Evolutionary conservation across 2,329 filamentous ascomycete genomes (phyloP), one percentile per base, ranked within the genome.

Genomic region (Rhynchosporium agropyri): DNA sequence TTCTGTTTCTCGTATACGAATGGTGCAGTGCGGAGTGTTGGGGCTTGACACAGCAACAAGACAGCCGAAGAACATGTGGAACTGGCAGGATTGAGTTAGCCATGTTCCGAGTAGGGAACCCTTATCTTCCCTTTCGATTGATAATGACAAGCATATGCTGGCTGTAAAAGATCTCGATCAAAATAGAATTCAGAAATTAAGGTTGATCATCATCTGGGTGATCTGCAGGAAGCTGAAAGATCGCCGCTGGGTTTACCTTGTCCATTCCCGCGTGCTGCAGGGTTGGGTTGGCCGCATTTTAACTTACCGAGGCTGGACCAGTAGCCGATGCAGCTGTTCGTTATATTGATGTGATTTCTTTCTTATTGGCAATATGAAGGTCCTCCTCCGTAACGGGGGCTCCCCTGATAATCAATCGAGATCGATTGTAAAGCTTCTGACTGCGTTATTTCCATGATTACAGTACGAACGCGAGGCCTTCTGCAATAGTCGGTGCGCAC

Each of bases 61-160:
- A 53, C 33, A 53, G n/a, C 8, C 13, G 33, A 54, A 9, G 36
- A 42, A 54, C 50, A 54, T 40, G 50, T 54, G 50, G 50, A 54
- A 40, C n/a, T 33, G 42, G 50, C 33, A 54, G 50, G 36, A 53
- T 12, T 26, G 50, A 53, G 50, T 53, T 38, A 15, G 13, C 26
- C 33, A 54, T 5, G n/a, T 54, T 54, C 50, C 50, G 36, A 54
- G 50, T 54, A 54, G 33, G 50, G 50, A 54, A 54, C 50, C 50
- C 50, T 54, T 40, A 26, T 54, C 50, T 40, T 36, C 3, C 20
- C 33, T 33, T 53, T 40, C 15, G n/a, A 7, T 36, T 15, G 38
- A 38, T 26, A 8, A 10, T 20, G 38, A 20, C 33, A 40, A 10
- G 43, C 43, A 20, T 26, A 26, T 46, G n/a, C n/a, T 29, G 29